phyloP scores from a whole-genome alignment of 495 filamentous ascomycete genomes.

The Neurospora sp. region DNA sequence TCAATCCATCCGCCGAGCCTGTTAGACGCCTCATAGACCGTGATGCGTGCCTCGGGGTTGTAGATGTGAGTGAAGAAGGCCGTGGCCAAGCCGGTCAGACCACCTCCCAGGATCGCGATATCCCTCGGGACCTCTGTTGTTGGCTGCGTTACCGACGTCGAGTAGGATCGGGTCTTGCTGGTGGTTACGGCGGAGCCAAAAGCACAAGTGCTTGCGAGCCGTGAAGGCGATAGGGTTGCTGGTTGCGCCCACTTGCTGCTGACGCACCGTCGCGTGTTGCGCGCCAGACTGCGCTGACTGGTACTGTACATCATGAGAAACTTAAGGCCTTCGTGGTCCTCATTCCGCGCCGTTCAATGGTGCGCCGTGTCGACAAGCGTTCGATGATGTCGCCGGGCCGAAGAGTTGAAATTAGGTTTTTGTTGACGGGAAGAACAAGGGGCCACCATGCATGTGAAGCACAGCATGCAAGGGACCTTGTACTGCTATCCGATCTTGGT shows the following conservation, averaged over 20 bases:
- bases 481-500: neutral
- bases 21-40: slow-evolving; percentile 62
- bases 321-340: neutral
- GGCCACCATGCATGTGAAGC: neutral
- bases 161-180: neutral
- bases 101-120: slow-evolving; percentile 74
- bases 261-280: neutral
- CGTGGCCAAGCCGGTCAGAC: slow-evolving; percentile 78
- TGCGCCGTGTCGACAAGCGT: neutral
- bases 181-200: neutral
- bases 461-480: neutral
- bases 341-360: neutral
- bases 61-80: slow-evolving; percentile 62
- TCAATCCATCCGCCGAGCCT: slow-evolving; percentile 78
- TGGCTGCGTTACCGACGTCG: slow-evolving; percentile 4
- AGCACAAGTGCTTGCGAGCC: neutral
- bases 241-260: neutral
- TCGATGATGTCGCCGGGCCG: neutral
- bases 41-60: slow-evolving; percentile 49
- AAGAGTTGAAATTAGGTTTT: neutral
- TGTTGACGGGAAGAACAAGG: neutral
- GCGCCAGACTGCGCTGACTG: slow-evolving; percentile 9
- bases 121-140: slow-evolving; percentile 22
- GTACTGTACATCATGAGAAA: slow-evolving; percentile 16
- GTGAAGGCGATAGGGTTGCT: neutral